Evolutionary conservation across 2,329 filamentous ascomycete genomes (phyloP), one percentile per base, ranked within the genome.

Genomic region (Colletotrichum spinosum): DNA sequence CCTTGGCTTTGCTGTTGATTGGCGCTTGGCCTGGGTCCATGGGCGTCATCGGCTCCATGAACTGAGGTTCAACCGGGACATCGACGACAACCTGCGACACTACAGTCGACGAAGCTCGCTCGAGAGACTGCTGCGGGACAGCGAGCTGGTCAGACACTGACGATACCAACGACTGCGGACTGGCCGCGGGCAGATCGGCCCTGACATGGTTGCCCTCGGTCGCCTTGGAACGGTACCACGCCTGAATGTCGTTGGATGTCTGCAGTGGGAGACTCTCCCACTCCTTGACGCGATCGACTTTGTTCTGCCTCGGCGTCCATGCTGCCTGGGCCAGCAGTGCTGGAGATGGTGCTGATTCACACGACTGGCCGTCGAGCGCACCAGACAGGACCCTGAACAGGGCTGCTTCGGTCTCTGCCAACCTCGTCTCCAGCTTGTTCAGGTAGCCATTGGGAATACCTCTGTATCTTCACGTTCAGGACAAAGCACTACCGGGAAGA

Each of bases 361-460:
- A 53, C 3, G 15, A 13, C 1, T 25, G 62, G 25, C 44, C 33
- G n/a, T 60, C 46, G 9, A 56, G 41, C 3, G 55, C 5, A 6
- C 54, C 49, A 2, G 51, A 63, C 3, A 77, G 60, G 0, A 74
- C 67, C 11, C 60, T 65, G 15, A 71, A 72, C 0, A 77, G 70
- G 3, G 72, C 73, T n/a, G 70, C 61, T 68, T 75, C 73, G 0
- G 73, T 77, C 34, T 75, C 75, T 2, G 68, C 70, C 2, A 81
- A 73, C 1, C 79, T 75, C 3, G 74, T 72, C 56, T 81, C 79
- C 4, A 81, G 54, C 15, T 73, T 73, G 4, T 73, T 78, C 6
- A 81, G 75, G 46, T 80, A 81, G 0, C 79, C 79, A 10, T 75
- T 71, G 0, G 75, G 80, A 41, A 76, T 74, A 37, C 73, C 77